Base-by-base conservation (phyloP, 2,329 filamentous ascomycete genomes). In the Neospermospora avenae region DNA sequence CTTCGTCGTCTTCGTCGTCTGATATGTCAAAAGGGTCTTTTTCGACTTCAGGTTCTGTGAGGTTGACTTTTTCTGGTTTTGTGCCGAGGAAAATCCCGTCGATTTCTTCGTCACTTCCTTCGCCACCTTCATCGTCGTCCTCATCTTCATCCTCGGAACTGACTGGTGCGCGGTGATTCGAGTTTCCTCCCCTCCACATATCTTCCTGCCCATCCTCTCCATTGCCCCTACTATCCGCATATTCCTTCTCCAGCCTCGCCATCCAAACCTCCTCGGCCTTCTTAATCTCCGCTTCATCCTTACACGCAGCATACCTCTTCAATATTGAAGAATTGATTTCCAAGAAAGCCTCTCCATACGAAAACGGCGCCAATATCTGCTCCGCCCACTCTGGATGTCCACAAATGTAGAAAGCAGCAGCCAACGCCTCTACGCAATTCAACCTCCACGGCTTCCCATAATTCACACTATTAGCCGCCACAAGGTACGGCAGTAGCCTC, bases 401-500 rank as follows among this genome's bases (percentile, higher is more conserved):
- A 69, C 93, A 98, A 65, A 99, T 99, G 70, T 84, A 90, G 72
- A 96, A 99, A 22, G 90, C 91, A 3, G 95, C 93, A 0, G 92
- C 95, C 49, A 99, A 80, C 3, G 95, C 95, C 78, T 99, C 95
- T 31, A 92, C 95, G 70, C 95, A 99, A 75, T 99, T 99, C 64
- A 99, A 75, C 57, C 93, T 82, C 90, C 93, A 97, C 4, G 95
- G 95, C 71, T 91, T 90, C 62, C 95, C 95, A 76, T 99, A 99
- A 77, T 99, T 99, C 71, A 97, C 95, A 1, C 90, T 89, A 74
- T 99, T 99, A 51, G 95, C 95, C 5, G 95, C 95, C 53, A 99
- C 93, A 7, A 99, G 86, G 74, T 99, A 99, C 0, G 95, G 95
- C 59, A 99, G 78, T 65, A 97, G 75, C 57, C 95, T 81, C 78